Base-by-base conservation (phyloP, 2,329 filamentous ascomycete species). In the Talaromyces sp. region DNA sequence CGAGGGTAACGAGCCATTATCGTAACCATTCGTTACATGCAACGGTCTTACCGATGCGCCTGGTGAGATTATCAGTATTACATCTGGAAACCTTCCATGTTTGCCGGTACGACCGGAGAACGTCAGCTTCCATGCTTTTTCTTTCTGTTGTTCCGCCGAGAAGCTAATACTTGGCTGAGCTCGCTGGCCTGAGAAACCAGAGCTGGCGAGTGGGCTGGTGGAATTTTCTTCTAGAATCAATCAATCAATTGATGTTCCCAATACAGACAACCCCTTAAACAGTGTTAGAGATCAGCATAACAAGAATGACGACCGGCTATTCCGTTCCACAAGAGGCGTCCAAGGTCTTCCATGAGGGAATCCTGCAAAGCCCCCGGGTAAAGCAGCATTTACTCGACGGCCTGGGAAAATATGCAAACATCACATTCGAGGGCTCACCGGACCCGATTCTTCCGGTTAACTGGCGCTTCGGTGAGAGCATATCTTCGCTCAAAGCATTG, bases 381-480 rank as follows among this genome's bases (percentile, higher is more conserved):
- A 57, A 57, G n/a, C 55, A 57, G 31, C 55, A 57, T 38, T 48
- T 57, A 8, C 19, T 57, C 10, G 27, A 57, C 21, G 55, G 11
- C 19, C 32, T 57, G 43, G 55, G 51, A 9, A 57, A 57, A 27
- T 57, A 57, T 50, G 55, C 55, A 51, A 48, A 50, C 31, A 24
- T 46, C 43, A 24, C 43, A 52, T 58, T 58, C n/a, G 9, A 48
- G 35, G 56, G 56, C 14, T 52, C 43, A 35, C 12, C 43, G 10
- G 51, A 58, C 41, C 56, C 56, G 12, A 51, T 38, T 27, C 43
- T 58, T 29, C 46, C 56, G 2, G 46, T 58, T 26, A 58, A 58
- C 24, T 58, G 56, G 56, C 46, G 56, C 48, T 58, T 58, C 19
- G 56, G 41, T 19, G 56, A 58, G 31, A 58, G 56, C n/a, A 48